Conservation (phyloP, 2,329 filamentous ascomycete species). For the Pochonia chlamydosporia region DNA sequence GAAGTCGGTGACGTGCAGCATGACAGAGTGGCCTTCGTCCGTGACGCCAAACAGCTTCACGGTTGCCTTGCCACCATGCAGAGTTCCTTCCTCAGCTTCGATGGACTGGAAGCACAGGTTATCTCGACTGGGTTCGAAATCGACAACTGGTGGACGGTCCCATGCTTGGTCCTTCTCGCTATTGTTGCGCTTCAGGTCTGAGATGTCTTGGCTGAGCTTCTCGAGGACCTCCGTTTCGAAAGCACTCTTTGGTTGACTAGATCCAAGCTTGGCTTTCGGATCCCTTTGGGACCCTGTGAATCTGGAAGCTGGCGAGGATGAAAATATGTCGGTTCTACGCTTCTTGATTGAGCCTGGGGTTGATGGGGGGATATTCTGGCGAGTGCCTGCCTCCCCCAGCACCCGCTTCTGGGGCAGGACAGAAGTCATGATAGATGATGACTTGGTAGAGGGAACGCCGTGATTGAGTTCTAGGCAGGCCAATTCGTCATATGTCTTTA, state of each 20-base stretch:
- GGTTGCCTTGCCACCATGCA: conserved; percentile 68
- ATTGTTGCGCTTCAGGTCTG: conserved; percentile 77
- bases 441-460: too few species aligned
- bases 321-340: conserved; percentile 58
- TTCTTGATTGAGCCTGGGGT: conserved; percentile 66
- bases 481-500: background rate
- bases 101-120: conserved; percentile 91
- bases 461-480: conserved; percentile 2
- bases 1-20: conserved; percentile 93
- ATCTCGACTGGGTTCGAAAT: conserved; percentile 53
- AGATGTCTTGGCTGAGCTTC: conserved; percentile 92
- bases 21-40: conserved; percentile 75
- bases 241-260: conserved; percentile 77
- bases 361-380: conserved; percentile 53
- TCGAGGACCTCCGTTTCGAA: conserved; percentile 94
- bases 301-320: conserved; percentile 49
- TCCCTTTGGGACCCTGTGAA: conserved; percentile 59
- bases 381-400: conserved; percentile 61
- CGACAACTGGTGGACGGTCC: conserved; percentile 56
- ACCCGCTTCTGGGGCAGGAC: conserved; percentile 66
- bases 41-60: conserved; percentile 95
- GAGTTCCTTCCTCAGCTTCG: conserved; percentile 82
- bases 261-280: conserved; percentile 56
- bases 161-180: conserved; percentile 91
- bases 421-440: conserved; percentile 34